Evolutionary conservation across 83 land plant species (phyloP).

Genomic region (Diphasiastrum complanatum): DNA sequence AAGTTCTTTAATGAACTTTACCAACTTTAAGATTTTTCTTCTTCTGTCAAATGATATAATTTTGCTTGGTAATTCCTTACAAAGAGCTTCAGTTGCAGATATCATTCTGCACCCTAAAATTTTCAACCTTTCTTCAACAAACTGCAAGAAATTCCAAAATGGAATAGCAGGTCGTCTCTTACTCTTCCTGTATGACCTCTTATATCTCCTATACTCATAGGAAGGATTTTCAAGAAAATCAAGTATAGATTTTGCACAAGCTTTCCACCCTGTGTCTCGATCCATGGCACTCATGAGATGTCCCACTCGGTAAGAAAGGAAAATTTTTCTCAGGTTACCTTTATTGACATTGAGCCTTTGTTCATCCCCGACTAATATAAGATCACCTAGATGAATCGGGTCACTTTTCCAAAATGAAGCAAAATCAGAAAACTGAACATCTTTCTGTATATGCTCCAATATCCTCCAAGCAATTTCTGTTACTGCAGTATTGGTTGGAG

Average conservation of each 20-base stretch:
- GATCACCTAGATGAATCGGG: conserved; percentile 30
- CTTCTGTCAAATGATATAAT: not conserved
- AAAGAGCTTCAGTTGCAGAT: conserved; percentile 7
- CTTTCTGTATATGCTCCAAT: conserved; percentile 6
- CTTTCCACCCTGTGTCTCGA: conserved; percentile 45
- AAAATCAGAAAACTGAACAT: conserved; percentile 11
- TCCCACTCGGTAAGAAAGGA: conserved; percentile 44
- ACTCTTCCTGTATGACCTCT: not conserved
- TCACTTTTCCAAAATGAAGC: conserved; percentile 11
- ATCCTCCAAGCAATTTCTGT: conserved; percentile 37
- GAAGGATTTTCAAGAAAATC: conserved; percentile 36
- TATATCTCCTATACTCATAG: too few relatives aligned
- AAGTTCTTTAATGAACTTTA: not conserved
- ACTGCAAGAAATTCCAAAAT: not conserved
- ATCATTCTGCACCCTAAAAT: not conserved
- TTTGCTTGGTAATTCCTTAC: conserved; percentile 30
- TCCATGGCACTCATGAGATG: conserved; percentile 38
- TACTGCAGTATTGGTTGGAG: conserved; percentile 58
- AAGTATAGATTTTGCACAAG: conserved; percentile 26
- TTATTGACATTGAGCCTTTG: conserved; percentile 34
- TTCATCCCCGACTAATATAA: conserved; percentile 49
- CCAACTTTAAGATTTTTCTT: not conserved
- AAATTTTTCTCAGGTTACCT: conserved; percentile 30
- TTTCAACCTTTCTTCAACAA: not conserved
- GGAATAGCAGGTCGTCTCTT: not conserved